Conservation (phyloP, 2,329 filamentous ascomycete genomes). For the Septoria linicola region DNA sequence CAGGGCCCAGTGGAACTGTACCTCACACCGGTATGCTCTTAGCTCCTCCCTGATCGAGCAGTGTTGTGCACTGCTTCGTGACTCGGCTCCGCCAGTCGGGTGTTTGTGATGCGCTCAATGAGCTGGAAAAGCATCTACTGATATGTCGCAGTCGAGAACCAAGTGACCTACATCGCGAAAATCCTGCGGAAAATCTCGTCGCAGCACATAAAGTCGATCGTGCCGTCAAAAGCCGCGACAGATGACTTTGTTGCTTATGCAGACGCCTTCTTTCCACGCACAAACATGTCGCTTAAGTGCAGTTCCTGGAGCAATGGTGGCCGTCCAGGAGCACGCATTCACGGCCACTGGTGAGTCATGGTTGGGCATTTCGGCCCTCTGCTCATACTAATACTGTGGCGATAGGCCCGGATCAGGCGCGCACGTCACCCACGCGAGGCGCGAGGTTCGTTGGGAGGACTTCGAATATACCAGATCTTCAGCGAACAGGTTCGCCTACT, state of each 20-base stretch:
- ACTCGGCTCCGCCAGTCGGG: too few species aligned
- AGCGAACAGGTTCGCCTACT: conserved; percentile 55
- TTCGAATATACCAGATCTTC: conserved; percentile 54
- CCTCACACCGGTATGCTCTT: conserved; percentile 45
- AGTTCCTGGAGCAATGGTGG: conserved; percentile 66
- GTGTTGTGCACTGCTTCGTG: too few species aligned
- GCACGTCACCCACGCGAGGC: conserved; percentile 58
- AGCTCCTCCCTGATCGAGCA: too few species aligned
- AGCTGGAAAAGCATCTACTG: too few species aligned
- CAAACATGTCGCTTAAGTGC: conserved; percentile 61
- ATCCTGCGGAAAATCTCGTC: conserved; percentile 64
- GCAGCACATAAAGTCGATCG: conserved; percentile 65
- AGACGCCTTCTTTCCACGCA: conserved; percentile 53
- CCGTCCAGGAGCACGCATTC: conserved; percentile 60
- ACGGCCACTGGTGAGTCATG: conserved; percentile 56
- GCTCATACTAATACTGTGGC: background rate
- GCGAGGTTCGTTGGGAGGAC: conserved; percentile 60
- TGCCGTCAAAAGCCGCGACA: conserved; percentile 57
- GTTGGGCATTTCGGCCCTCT: background rate
- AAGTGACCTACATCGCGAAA: conserved; percentile 64
- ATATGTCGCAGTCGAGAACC: conserved; percentile 55
- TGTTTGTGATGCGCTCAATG: too few species aligned
- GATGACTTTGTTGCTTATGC: conserved; percentile 39
- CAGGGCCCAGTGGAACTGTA: conserved; percentile 24
- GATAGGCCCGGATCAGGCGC: conserved; percentile 62